These are phyloP conservation scores for Phaffia tasmanica DNA, from an alignment of 768 basidiomycete genomes.

Conservation along the genomic window DNA sequence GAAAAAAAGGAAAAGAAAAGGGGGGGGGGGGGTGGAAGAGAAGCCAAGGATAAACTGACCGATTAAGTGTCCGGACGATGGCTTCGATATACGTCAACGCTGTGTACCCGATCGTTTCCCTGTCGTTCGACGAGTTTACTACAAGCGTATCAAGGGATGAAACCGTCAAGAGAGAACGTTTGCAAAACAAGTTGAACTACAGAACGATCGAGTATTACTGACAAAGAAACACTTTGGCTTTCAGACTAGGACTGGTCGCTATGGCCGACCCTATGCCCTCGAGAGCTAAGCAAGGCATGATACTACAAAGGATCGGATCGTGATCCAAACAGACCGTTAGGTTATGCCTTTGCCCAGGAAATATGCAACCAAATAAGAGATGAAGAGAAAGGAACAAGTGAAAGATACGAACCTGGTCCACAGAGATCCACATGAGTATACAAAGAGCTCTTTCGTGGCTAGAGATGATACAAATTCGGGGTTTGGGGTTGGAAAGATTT, in stretches of 20 bases:
- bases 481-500: slow-evolving; percentile 83
- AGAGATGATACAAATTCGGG: slow-evolving; percentile 62
- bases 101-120: slow-evolving; percentile 76
- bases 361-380: neutral
- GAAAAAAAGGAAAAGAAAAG: neutral
- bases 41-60: slow-evolving; percentile 17
- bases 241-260: slow-evolving; percentile 57
- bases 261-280: slow-evolving; percentile 67
- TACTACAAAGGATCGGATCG: slow-evolving; percentile 41
- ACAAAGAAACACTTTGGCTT: slow-evolving; percentile 77
- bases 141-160: neutral
- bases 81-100: slow-evolving; percentile 77
- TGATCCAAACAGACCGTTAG: too few relatives aligned
- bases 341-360: too few relatives aligned
- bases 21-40: neutral
- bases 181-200: neutral
- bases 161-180: slow-evolving; percentile 2
- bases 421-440: slow-evolving; percentile 87
- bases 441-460: slow-evolving; percentile 52
- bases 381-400: neutral
- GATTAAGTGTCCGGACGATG: slow-evolving; percentile 59
- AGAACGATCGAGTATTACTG: slow-evolving; percentile 33
- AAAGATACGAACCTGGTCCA: slow-evolving; percentile 64
- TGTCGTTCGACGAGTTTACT: slow-evolving; percentile 83
- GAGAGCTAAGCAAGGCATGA: slow-evolving; percentile 83